Conservation (phyloP, 179 eudicot species). For the Gypsophila paniculata region DNA sequence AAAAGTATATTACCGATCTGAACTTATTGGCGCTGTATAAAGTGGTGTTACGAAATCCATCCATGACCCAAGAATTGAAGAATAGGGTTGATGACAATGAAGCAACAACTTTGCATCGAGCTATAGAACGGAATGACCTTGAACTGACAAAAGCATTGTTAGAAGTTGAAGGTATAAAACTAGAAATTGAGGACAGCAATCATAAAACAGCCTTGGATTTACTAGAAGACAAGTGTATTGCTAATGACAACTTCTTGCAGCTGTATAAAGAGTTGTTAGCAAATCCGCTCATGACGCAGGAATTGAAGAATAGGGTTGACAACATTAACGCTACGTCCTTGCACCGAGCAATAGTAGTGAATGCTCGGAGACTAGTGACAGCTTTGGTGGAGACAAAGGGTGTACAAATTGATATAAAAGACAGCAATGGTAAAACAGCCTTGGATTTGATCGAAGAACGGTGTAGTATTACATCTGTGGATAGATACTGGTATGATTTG, state of each 20-base stretch:
- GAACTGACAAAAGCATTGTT: neutral
- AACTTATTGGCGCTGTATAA: slow-evolving; percentile 6
- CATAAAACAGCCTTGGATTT: slow-evolving; percentile 13
- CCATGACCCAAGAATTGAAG: slow-evolving; percentile 9
- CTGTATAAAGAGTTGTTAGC: slow-evolving; percentile 5
- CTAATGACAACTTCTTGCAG: neutral
- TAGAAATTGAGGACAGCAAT: neutral
- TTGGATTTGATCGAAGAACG: slow-evolving; percentile 16
- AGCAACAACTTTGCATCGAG: slow-evolving; percentile 15
- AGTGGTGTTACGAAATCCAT: slow-evolving; percentile 9
- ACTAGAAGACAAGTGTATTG: slow-evolving; percentile 4
- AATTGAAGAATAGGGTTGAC: slow-evolving; percentile 15
- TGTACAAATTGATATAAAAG: neutral
- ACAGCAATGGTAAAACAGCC: slow-evolving; percentile 11
- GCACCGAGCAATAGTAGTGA: slow-evolving; percentile 4
- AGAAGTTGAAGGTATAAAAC: neutral
- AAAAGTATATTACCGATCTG: neutral
- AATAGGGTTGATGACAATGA: slow-evolving; percentile 8
- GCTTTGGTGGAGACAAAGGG: slow-evolving; percentile 11
- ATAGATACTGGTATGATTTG: slow-evolving; percentile 8
- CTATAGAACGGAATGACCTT: neutral
- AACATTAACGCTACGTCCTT: slow-evolving; percentile 8
- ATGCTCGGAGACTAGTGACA: neutral
- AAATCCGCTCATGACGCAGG: neutral
- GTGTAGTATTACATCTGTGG: neutral